phyloP scores from a whole-genome alignment of 179 eudicot species.

The Beta corolliflora region DNA sequence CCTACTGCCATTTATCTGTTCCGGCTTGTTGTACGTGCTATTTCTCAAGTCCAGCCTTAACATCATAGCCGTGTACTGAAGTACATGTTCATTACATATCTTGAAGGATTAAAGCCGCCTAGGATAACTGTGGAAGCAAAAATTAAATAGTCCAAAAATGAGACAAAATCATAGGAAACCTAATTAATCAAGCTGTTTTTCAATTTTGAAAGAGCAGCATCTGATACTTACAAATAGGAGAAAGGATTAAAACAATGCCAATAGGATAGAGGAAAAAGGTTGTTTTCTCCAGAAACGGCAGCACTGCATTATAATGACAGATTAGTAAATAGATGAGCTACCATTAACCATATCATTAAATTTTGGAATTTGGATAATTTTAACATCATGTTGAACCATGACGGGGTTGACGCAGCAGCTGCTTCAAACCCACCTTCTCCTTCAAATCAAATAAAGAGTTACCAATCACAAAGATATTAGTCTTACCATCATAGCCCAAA shows the following conservation, averaged over 20 bases:
- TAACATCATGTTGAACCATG: not conserved
- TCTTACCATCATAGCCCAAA: slow-evolving; percentile 95
- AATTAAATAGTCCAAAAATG: slow-evolving; percentile 2
- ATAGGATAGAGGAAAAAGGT: slow-evolving; percentile 95
- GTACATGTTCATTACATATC: slow-evolving; percentile 86
- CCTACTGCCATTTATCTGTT: slow-evolving; percentile 1
- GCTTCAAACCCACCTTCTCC: not conserved
- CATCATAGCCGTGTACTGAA: slow-evolving; percentile 64
- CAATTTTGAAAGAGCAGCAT: not conserved
- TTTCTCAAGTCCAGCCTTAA: slow-evolving; percentile 15
- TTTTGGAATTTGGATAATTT: too few relatives aligned
- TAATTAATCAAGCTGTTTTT: not conserved
- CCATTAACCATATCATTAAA: too few relatives aligned
- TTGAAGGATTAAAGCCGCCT: slow-evolving; percentile 94
- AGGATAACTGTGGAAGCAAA: slow-evolving; percentile 60
- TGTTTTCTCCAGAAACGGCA: slow-evolving; percentile 94
- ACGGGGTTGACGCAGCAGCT: not conserved
- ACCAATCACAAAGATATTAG: slow-evolving; percentile 10
- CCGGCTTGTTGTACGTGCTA: slow-evolving; percentile 25
- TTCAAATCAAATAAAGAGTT: not conserved
- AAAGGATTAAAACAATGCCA: slow-evolving; percentile 77
- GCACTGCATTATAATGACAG: slow-evolving; percentile 51
- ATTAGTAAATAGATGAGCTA: slow-evolving; percentile 9
- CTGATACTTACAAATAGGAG: slow-evolving; percentile 79
- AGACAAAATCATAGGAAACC: slow-evolving; percentile 2